A percentile compares a stretch with the other conserved stretches of the same genome.
Evolutionary conservation across 371 early-diverging fungal species (phyloP).

Genomic region (Apophysomyces ossiformis): DNA sequence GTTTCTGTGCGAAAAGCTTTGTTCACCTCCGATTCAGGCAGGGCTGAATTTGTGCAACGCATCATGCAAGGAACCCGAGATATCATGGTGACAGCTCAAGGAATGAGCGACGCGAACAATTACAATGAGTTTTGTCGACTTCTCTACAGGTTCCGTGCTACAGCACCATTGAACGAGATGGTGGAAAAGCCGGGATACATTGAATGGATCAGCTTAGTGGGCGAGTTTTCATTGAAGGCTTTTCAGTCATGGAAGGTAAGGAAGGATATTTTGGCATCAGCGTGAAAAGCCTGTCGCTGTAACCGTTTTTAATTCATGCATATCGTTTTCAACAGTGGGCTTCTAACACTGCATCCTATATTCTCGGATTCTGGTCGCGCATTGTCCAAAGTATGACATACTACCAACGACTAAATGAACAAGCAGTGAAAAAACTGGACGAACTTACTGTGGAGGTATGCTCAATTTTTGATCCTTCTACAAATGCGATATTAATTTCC

Average conservation of each 20-base stretch:
- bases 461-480: not conserved
- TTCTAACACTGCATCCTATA: constrained; percentile 71
- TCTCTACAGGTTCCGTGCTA: constrained; percentile 76
- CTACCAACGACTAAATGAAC: constrained; percentile 34
- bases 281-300: not conserved
- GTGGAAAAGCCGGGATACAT: constrained; percentile 63
- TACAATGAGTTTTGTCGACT: constrained; percentile 84
- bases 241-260: constrained; percentile 70
- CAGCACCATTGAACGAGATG: constrained; percentile 74
- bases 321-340: constrained; percentile 55
- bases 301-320: not conserved
- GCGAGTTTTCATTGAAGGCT: constrained; percentile 72
- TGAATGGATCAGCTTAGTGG: constrained; percentile 70
- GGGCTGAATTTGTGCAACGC: constrained; percentile 61
- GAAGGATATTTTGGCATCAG: not conserved
- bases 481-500: not conserved
- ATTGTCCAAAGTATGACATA: constrained; percentile 63
- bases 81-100: constrained; percentile 57
- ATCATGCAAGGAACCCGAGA: constrained; percentile 69
- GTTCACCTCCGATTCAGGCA: constrained; percentile 69
- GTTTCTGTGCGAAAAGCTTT: constrained; percentile 82
- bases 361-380: constrained; percentile 84
- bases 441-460: constrained; percentile 25
- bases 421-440: constrained; percentile 21
- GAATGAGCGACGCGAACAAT: constrained; percentile 69